Percentiles rank a stretch among this genome's conserved stretches.
These are phyloP conservation scores for Blastobotrys attinorum DNA, from an alignment of 805 yeast genomes.

Conservation along the genomic window DNA sequence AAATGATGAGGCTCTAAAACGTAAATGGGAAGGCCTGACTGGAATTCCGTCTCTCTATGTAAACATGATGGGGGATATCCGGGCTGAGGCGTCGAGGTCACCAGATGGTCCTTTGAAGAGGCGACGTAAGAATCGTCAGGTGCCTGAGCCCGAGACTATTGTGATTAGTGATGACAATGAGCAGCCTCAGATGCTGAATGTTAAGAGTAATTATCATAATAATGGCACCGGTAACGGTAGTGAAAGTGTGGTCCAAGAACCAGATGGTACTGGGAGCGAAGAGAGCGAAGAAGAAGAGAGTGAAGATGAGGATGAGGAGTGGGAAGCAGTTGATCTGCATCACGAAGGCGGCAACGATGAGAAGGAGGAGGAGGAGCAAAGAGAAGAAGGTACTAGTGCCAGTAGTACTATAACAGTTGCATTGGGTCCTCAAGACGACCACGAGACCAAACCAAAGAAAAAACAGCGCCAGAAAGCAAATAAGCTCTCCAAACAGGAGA, in stretches of 20 bases:
- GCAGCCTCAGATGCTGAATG: no score
- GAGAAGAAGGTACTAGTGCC: no score
- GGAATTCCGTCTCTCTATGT: slow-evolving; percentile 11
- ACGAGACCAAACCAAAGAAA: slow-evolving; percentile 3
- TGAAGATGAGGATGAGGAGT: slow-evolving; percentile 24
- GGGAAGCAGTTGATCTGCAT: slow-evolving; percentile 32
- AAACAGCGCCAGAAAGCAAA: not conserved
- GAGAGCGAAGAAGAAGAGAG: slow-evolving; percentile 26
- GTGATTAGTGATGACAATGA: not conserved
- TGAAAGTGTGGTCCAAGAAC: no score
- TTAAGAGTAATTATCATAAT: no score
- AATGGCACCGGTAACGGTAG: no score
- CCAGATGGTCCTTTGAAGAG: slow-evolving; percentile 8
- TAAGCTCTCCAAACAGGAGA: slow-evolving; percentile 39
- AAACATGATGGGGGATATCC: slow-evolving; percentile 13
- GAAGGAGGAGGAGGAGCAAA: slow-evolving; percentile 1
- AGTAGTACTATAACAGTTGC: slow-evolving; percentile 5
- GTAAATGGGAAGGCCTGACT: not conserved
- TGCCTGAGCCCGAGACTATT: no score
- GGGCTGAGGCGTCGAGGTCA: slow-evolving; percentile 7
- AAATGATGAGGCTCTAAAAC: not conserved
- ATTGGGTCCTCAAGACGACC: not conserved
- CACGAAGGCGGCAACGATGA: not conserved
- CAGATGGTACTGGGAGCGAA: slow-evolving; percentile 16
- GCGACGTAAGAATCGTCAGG: slow-evolving; percentile 3